phyloP scores from a whole-genome alignment of 2,329 filamentous ascomycete species.

The Didymosphaeria variabile region DNA sequence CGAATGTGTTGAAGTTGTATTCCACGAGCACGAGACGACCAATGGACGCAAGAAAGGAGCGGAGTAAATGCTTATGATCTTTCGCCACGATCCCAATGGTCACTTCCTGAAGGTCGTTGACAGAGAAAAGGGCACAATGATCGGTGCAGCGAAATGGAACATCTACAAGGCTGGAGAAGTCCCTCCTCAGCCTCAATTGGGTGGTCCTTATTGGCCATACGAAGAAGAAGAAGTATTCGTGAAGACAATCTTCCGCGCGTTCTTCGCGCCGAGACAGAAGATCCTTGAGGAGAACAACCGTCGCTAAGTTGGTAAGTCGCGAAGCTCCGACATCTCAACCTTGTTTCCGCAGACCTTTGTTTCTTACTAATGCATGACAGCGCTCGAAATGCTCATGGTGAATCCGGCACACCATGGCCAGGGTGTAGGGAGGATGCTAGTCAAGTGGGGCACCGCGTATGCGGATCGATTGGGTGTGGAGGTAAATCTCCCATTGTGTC shows the following conservation, averaged over 20 bases:
- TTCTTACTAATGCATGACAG: slow-evolving; percentile 6
- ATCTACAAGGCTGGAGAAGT: slow-evolving; percentile 17
- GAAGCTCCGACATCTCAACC: neutral
- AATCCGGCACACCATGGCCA: slow-evolving; percentile 16
- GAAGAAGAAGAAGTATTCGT: slow-evolving; percentile 23
- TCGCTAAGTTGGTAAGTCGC: slow-evolving; percentile 14
- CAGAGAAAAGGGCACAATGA: slow-evolving; percentile 8
- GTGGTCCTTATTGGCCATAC: slow-evolving; percentile 20
- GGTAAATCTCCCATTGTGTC: neutral
- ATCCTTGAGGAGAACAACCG: slow-evolving; percentile 15
- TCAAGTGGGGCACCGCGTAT: slow-evolving; percentile 15
- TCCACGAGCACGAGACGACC: slow-evolving; percentile 17
- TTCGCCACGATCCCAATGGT: slow-evolving; percentile 10
- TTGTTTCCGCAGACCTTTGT: neutral
- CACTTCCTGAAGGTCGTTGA: slow-evolving; percentile 22
- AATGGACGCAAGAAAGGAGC: slow-evolving; percentile 12
- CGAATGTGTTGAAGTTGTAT: slow-evolving; percentile 21
- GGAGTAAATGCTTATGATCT: slow-evolving; percentile 19
- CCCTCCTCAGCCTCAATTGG: slow-evolving; percentile 16
- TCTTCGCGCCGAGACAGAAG: slow-evolving; percentile 20
- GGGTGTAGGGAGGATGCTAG: slow-evolving; percentile 17
- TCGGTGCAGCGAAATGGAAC: slow-evolving; percentile 21
- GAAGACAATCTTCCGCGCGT: slow-evolving; percentile 14
- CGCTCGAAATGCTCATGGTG: slow-evolving; percentile 21
- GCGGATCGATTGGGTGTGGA: slow-evolving; percentile 22